These are phyloP conservation scores for Zea mays DNA, from an alignment of 176 grass and related monocot species.

Conservation along the genomic window DNA sequence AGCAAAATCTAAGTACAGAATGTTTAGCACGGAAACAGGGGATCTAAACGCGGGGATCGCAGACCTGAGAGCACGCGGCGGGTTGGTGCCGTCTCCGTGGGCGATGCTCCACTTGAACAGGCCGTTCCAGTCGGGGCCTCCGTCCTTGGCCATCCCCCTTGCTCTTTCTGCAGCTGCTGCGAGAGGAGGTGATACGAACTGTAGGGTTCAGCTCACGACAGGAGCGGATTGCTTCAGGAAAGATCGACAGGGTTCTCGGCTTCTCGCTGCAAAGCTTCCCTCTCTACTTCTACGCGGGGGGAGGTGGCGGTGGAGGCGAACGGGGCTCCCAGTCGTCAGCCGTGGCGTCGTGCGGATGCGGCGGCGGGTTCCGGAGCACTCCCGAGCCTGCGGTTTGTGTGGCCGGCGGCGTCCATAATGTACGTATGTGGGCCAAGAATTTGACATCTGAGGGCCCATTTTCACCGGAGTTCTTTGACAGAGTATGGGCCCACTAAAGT, in stretches of 20 bases:
- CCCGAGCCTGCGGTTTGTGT: conserved; percentile 11
- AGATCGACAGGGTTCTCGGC: neutral
- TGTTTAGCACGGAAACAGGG: neutral
- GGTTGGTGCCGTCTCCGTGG: conserved; percentile 69
- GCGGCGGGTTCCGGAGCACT: conserved; percentile 43
- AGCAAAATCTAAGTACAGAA: neutral
- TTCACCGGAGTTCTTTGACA: neutral
- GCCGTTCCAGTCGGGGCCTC: conserved; percentile 84
- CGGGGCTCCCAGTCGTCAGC: conserved; percentile 7
- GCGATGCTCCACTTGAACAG: conserved; percentile 98
- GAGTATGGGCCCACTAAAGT: neutral
- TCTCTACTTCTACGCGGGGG: conserved; percentile 13
- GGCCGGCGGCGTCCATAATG: no score
- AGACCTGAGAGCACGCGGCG: conserved; percentile 54
- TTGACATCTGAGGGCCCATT: neutral
- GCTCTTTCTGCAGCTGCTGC: neutral
- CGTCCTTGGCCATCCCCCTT: conserved; percentile 57
- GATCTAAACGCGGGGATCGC: neutral
- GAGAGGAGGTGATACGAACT: neutral
- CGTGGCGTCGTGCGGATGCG: conserved; percentile 17
- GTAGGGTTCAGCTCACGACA: neutral
- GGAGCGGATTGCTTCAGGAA: neutral
- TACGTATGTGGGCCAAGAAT: neutral
- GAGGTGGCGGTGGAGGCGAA: neutral
- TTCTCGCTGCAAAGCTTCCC: neutral